These are phyloP conservation scores for Rossbeevera mucosa DNA, from an alignment of 768 basidiomycete genomes.

Conservation along the genomic window DNA sequence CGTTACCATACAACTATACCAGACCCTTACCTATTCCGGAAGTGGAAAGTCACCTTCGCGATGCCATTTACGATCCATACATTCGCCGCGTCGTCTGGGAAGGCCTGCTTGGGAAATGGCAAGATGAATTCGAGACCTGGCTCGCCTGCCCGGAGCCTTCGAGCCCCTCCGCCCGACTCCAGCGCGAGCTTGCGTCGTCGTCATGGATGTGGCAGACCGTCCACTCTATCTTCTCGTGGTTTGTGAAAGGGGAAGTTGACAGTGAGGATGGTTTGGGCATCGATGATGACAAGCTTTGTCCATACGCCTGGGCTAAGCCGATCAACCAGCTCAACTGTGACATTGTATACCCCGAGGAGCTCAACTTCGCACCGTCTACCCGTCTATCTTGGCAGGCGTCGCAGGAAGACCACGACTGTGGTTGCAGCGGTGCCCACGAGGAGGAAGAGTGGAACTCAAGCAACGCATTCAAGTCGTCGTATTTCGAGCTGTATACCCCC, in stretches of 20 bases:
- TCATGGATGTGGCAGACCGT: conserved; percentile 27
- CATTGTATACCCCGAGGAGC: conserved; percentile 70
- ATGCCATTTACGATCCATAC: conserved; percentile 82
- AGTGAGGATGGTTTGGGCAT: conserved; percentile 29
- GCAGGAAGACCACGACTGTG: not conserved
- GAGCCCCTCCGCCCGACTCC: conserved; percentile 1
- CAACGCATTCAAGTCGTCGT: conserved; percentile 7
- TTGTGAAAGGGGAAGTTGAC: not conserved
- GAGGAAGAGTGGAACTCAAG: not conserved
- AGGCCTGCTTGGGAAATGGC: conserved; percentile 70
- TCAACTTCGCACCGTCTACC: conserved; percentile 38
- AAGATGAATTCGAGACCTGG: conserved; percentile 58
- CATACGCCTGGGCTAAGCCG: conserved; percentile 71
- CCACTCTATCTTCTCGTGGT: conserved; percentile 6
- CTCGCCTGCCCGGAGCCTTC: conserved; percentile 51
- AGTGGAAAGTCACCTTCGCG: conserved; percentile 64
- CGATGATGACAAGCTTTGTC: conserved; percentile 65
- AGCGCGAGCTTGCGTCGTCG: not conserved
- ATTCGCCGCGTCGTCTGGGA: conserved; percentile 86
- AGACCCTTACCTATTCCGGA: conserved; percentile 60
- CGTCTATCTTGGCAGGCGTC: conserved; percentile 29
- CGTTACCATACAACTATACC: conserved; percentile 71
- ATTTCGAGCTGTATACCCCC: conserved; percentile 77
- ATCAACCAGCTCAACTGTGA: conserved; percentile 79
- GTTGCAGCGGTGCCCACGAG: not conserved